phyloP scores from a whole-genome alignment of 495 filamentous ascomycete genomes.

The Parathielavia appendiculata region DNA sequence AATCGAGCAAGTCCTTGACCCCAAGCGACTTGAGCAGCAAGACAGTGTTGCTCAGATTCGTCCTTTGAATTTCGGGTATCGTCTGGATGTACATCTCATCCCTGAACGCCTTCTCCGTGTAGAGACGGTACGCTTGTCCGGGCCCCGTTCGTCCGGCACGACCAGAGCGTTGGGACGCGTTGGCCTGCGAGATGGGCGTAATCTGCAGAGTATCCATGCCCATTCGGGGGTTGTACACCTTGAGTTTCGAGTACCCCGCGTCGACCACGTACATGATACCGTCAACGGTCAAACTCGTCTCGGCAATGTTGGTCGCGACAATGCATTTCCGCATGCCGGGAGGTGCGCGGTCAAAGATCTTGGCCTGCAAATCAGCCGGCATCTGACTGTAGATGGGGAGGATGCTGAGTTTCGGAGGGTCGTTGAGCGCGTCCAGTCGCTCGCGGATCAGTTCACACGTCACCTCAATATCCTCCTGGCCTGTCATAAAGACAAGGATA shows the following conservation, averaged over 20 bases:
- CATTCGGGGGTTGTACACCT: conserved; percentile 98
- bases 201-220: conserved; percentile 99
- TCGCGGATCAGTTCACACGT: conserved; percentile 93
- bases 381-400: conserved; percentile 99
- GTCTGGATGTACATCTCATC: conserved; percentile 97
- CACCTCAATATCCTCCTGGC: conserved; percentile 96
- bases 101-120: conserved; percentile 89
- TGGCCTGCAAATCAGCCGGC: conserved; percentile 96
- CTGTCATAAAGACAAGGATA: conserved; percentile 99
- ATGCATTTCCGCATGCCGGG: conserved; percentile 95
- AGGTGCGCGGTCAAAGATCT: conserved; percentile 88
- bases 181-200: conserved; percentile 96
- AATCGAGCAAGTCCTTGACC: conserved; percentile 91
- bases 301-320: conserved; percentile 97
- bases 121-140: conserved; percentile 91
- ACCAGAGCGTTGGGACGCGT: conserved; percentile 87
- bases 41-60: conserved; percentile 91
- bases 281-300: conserved; percentile 96
- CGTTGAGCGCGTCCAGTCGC: conserved; percentile 82
- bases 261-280: conserved; percentile 99
- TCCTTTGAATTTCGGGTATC: conserved; percentile 96
- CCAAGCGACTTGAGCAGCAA: conserved; percentile 90
- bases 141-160: conserved; percentile 93
- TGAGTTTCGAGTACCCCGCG: conserved; percentile 91
- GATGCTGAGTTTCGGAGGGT: conserved; percentile 90